Evolutionary conservation across 768 basidiomycete species (phyloP).

Genomic region (Cubamyces lactineus): DNA sequence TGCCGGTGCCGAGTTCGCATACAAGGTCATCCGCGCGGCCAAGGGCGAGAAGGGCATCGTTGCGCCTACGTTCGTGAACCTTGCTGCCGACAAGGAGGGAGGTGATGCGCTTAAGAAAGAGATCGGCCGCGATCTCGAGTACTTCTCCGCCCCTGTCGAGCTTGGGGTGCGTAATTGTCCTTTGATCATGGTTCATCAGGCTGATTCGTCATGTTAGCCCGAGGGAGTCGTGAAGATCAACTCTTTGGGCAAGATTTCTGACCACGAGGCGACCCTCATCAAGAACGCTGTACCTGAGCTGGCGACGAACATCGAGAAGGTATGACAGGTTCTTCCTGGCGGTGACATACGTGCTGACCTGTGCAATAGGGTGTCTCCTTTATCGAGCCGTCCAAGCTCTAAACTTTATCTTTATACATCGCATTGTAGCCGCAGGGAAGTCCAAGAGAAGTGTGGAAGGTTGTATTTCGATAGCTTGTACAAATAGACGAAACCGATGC

Average conservation of each 20-base stretch:
- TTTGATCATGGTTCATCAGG: neutral
- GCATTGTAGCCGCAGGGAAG: neutral
- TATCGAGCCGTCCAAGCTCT: slow-evolving; percentile 35
- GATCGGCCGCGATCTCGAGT: slow-evolving; percentile 75
- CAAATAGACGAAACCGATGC: slow-evolving; percentile 4
- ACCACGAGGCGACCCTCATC: slow-evolving; percentile 76
- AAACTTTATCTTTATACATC: slow-evolving; percentile 2
- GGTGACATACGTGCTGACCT: no score
- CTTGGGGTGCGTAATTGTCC: slow-evolving; percentile 64
- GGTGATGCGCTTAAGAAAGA: slow-evolving; percentile 77
- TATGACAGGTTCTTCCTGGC: slow-evolving; percentile 28
- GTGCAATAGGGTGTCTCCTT: slow-evolving; percentile 34
- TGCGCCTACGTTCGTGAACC: slow-evolving; percentile 83
- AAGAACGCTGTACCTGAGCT: slow-evolving; percentile 84
- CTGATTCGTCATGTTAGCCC: slow-evolving; percentile 46
- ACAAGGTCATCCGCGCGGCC: slow-evolving; percentile 79
- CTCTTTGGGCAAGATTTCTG: slow-evolving; percentile 74
- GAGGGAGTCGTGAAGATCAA: slow-evolving; percentile 84
- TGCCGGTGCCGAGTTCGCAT: slow-evolving; percentile 89
- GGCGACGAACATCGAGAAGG: slow-evolving; percentile 69
- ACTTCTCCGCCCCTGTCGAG: slow-evolving; percentile 88
- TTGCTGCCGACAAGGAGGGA: slow-evolving; percentile 69
- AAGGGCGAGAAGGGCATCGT: slow-evolving; percentile 89
- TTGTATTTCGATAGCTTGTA: slow-evolving; percentile 20
- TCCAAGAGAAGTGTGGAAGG: slow-evolving; percentile 10